Evolutionary conservation across 2,329 filamentous ascomycete genomes (phyloP), one percentile per base, ranked within the genome.

Genomic region (Penicillium sp.): DNA sequence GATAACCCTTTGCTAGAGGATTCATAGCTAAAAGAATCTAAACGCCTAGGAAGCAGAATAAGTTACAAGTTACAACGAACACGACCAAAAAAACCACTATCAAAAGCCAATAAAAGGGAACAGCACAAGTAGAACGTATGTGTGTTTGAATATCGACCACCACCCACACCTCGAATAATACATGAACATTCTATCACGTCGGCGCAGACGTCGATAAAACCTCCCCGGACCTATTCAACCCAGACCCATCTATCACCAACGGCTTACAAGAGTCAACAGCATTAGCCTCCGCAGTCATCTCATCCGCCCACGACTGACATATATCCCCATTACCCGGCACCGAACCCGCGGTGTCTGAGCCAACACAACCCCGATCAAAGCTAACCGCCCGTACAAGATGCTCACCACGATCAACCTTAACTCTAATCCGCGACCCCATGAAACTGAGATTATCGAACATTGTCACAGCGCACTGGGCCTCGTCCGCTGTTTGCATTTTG

Each of bases 381-480:
- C 21, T 45, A 13, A 15, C 29, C 8, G 16, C 19, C 29, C 29
- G 16, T 3, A n/a, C 34, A 4, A 34, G 23, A 25, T 27, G 31
- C 16, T 19, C 27, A 1, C 47, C 50, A 21, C 62, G 63, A 50
- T 74, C 69, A 48, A 76, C 58, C 48, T 68, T 65, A 7, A 76
- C 70, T 31, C 68, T 62, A 33, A 77, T 73, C 10, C 61, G 69
- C 1, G 65, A 63, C 1, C 71, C 72, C 55, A 69, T 68, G 50
- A 76, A 72, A 5, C 60, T 57, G 16, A 68, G 58, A 33, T 72
- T 73, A 57, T 76, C 71, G 51, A 72, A 70, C 48, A 69, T 63
- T 1, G 58, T 57, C 21, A 73, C 65, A 13, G 71, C 72, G n/a
- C 66, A 65, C 51, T 70, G 70, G 5, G 75, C 75, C 34, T 75